Evolutionary conservation across 106 monocot species (phyloP).

Genomic region (Dendrobium catenatum): DNA sequence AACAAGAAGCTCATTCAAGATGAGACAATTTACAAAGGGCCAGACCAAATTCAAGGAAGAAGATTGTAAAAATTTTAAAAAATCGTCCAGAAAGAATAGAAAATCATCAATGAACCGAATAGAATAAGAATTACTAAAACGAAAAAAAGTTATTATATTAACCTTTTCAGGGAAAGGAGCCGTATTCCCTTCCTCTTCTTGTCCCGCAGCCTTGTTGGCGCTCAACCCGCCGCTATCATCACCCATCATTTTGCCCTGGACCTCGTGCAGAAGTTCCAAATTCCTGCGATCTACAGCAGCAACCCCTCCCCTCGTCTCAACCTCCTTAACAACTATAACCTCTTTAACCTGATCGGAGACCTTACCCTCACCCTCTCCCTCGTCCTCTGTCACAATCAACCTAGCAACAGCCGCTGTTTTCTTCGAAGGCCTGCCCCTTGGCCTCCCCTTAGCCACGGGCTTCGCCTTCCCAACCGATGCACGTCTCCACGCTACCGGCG

Average conservation of each 20-base stretch:
- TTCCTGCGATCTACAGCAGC: neutral
- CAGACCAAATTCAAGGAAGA: neutral
- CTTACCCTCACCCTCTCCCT: constrained; percentile 13
- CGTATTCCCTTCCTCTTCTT: constrained; percentile 60
- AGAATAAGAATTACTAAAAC: neutral
- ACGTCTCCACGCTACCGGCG: neutral
- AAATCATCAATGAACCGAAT: neutral
- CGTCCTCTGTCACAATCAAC: constrained; percentile 7
- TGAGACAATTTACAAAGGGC: neutral
- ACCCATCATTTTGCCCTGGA: constrained; percentile 51
- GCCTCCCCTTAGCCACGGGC: constrained; percentile 5
- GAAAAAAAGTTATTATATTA: neutral
- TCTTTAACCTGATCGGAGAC: constrained; percentile 20
- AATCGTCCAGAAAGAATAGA: neutral
- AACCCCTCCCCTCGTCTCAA: constrained; percentile 9
- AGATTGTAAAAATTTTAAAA: neutral
- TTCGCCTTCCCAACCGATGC: constrained; percentile 1
- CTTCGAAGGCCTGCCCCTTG: constrained; percentile 18
- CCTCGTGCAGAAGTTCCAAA: constrained; percentile 19
- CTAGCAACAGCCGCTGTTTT: constrained; percentile 6
- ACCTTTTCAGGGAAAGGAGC: constrained; percentile 77
- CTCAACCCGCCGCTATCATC: constrained; percentile 65
- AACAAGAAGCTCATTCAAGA: neutral
- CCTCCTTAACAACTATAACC: constrained; percentile 15
- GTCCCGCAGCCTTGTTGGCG: constrained; percentile 49